Percentiles rank a stretch among this genome's conserved stretches.
phyloP scores from a whole-genome alignment of 2,329 filamentous ascomycete species.

The Penicillium sp. region DNA sequence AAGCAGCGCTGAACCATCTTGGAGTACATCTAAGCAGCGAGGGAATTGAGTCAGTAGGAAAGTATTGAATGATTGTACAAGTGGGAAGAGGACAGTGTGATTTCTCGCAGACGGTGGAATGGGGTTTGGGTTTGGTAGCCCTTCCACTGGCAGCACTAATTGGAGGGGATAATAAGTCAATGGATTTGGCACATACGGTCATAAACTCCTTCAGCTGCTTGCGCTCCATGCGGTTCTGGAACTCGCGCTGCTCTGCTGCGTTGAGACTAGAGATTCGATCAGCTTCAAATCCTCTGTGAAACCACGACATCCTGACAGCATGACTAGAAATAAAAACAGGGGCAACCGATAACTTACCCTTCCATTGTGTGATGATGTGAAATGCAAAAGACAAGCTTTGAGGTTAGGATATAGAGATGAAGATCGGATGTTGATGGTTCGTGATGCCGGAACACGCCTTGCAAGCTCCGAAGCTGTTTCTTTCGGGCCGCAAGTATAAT shows the following conservation, averaged over 20 bases:
- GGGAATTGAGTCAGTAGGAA: slow-evolving; percentile 13
- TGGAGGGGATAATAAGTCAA: not conserved
- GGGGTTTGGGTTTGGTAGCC: not conserved
- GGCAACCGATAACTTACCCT: slow-evolving; percentile 25
- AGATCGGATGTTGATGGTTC: not conserved
- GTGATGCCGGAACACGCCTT: slow-evolving; percentile 4
- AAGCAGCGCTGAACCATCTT: slow-evolving; percentile 71
- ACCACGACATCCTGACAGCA: not conserved
- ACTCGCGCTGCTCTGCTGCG: slow-evolving; percentile 81
- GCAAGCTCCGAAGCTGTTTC: slow-evolving; percentile 24
- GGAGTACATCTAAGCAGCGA: slow-evolving; percentile 61
- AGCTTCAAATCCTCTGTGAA: not conserved
- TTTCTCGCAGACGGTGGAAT: not conserved
- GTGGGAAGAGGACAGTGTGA: not conserved
- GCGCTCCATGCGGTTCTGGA: slow-evolving; percentile 91
- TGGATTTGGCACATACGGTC: slow-evolving; percentile 65
- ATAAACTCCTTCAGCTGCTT: slow-evolving; percentile 99
- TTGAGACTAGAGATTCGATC: slow-evolving; percentile 59
- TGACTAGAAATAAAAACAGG: not conserved
- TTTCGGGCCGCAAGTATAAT: slow-evolving; percentile 18
- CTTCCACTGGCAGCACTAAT: not conserved
- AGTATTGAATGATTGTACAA: not conserved
- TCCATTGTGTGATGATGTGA: slow-evolving; percentile 34
- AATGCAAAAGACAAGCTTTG: not conserved
- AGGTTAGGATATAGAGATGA: not conserved